Percentiles rank a stretch among this genome's conserved stretches.
Conservation (phyloP, 1,284 basidiomycete genomes). For the Moniliella sp. region DNA sequence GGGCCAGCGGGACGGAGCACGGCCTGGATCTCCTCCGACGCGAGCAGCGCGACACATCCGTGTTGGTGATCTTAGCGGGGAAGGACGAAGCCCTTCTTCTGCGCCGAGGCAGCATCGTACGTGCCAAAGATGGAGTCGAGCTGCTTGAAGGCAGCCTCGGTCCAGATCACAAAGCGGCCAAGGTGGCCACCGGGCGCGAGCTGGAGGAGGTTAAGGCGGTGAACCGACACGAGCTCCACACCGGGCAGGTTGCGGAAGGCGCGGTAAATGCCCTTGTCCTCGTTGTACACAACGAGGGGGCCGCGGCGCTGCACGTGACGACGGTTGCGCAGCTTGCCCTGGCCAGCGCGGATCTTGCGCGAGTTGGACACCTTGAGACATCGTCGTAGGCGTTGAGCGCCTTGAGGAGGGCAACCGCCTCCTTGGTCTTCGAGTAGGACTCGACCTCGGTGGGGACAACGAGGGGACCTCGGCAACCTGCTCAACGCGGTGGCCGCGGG, state of each 20-base stretch:
- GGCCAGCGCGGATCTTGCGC: conserved; percentile 84
- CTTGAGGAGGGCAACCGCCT: conserved; percentile 84
- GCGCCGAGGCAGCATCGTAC: conserved; percentile 53
- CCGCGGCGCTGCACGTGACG: conserved; percentile 91
- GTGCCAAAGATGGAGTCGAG: conserved; percentile 90
- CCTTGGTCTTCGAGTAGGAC: conserved; percentile 85
- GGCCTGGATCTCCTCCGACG: conserved; percentile 44
- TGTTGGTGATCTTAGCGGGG: conserved; percentile 76
- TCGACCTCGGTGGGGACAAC: conserved; percentile 63
- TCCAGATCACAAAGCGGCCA: conserved; percentile 98
- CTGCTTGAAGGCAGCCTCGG: conserved; percentile 71
- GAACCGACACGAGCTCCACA: conserved; percentile 88
- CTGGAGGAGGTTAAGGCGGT: conserved; percentile 86
- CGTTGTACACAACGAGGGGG: conserved; percentile 87
- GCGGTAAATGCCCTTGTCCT: conserved; percentile 90
- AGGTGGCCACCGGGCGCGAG: conserved; percentile 98
- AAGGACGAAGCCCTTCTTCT: conserved; percentile 56
- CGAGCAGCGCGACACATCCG: conserved; percentile 94
- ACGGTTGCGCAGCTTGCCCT: conserved; percentile 92
- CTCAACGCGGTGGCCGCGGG: conserved; percentile 97
- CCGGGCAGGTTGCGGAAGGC: conserved; percentile 98
- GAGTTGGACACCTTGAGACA: conserved; percentile 88
- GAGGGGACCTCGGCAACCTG: conserved; percentile 82
- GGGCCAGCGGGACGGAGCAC: conserved; percentile 69
- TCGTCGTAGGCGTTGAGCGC: conserved; percentile 59